Evolutionary conservation across 306 rosid species (phyloP), one percentile per base, ranked within the genome.

Genomic region (Dalbergia cochinchinensis): DNA sequence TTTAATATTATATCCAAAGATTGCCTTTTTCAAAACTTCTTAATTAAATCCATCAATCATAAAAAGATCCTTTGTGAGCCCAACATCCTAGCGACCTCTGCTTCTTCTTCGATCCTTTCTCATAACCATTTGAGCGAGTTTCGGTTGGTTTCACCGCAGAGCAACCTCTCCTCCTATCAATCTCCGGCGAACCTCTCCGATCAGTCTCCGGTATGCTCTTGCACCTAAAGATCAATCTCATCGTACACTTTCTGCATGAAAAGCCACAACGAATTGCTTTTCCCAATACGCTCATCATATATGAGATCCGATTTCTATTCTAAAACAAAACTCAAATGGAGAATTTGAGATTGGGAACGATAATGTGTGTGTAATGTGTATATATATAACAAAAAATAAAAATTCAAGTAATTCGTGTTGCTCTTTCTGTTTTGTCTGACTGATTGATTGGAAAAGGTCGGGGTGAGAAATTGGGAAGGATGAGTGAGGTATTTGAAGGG

Each of bases 401-500:
- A 7, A 39, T 70, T 11, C 13, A 8, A 71, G 65, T 55, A 60
- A 39, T 70, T 70, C 34, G 4, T 26, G n/a, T 77, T 64, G 9
- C 55, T 63, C 4, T 11, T 82, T 53, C 3, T 44, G 50, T 58
- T 57, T 33, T 45, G 11, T 34, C 60, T 42, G 19, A 76, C 62
- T 53, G 69, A 76, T 82, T 76, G 55, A 71, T 62, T 82, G 62
- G 18, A 50, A 64, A 54, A 65, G 76, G 83, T 55, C 39, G 74
- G 41, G 59, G 37, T 59, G 73, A 68, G 70, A 74, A 61, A 51
- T 79, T 18, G 33, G 78, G 45, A 84, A 80, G 51, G 5, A 84
- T 84, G 87, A 84, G 84, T 76, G 74, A 19, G 65, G 84, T 79
- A 45, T 84, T 84, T 70, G 87, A 84, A 63, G 84, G 87, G 3